phyloP scores from a whole-genome alignment of 2,329 filamentous ascomycete species.

The Xylaria hypoxylon region DNA sequence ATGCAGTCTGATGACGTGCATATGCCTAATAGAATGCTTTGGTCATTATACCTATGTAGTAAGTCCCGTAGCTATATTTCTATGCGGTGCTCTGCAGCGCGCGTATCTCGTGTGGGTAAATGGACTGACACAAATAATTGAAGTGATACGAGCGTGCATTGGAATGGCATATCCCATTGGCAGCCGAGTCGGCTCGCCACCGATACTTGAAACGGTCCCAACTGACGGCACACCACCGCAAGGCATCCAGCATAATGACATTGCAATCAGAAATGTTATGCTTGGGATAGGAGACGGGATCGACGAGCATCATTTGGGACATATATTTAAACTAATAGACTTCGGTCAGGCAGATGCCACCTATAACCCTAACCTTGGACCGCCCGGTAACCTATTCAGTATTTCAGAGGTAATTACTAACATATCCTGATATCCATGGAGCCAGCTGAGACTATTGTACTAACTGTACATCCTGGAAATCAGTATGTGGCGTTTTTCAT shows the following conservation, averaged over 20 bases:
- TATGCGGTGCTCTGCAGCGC: too few species aligned
- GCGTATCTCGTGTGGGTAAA: background rate
- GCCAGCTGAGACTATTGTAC: background rate
- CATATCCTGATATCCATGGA: background rate
- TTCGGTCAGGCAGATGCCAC: conserved; percentile 2
- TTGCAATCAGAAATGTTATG: conserved; percentile 25
- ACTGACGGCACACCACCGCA: conserved; percentile 8
- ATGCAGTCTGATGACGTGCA: background rate
- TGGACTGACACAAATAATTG: background rate
- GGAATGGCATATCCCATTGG: conserved; percentile 30
- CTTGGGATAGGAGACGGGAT: conserved; percentile 2
- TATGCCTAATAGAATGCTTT: conserved; percentile 26
- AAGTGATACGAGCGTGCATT: conserved; percentile 29
- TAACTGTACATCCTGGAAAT: background rate
- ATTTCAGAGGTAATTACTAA: conserved; percentile 5
- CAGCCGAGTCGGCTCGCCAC: conserved; percentile 3
- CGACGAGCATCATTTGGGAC: conserved; percentile 17
- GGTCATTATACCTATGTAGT: conserved; percentile 29
- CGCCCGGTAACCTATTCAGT: background rate
- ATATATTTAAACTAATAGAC: conserved; percentile 28
- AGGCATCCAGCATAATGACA: conserved; percentile 14
- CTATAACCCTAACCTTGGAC: background rate
- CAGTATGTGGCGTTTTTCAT: conserved; percentile 18
- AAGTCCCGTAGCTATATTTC: background rate
- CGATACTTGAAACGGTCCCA: conserved; percentile 21